Evolutionary conservation across 352 stramenopile genomes (phyloP).

Genomic region (Saprolegnia diclina): DNA sequence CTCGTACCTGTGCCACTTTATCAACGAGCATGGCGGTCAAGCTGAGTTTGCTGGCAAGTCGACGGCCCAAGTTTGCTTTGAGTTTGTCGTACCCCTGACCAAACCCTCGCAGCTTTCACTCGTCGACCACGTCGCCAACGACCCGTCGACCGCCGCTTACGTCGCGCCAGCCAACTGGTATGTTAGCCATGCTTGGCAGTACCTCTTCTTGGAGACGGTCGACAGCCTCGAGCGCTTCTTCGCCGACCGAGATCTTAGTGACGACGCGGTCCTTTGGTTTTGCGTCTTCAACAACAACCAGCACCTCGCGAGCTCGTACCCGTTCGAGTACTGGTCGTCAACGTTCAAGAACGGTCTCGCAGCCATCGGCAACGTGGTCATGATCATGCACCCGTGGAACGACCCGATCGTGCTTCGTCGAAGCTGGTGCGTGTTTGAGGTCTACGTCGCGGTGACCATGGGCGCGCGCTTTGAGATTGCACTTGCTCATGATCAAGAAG

Average conservation of each 20-base stretch:
- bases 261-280: neutral
- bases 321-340: neutral
- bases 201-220: neutral
- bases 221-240: neutral
- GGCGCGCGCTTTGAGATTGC: too few species aligned
- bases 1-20: neutral
- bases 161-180: conserved; percentile 4
- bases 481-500: too few species aligned
- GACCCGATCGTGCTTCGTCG: neutral
- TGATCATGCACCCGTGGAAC: neutral
- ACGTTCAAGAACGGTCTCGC: neutral
- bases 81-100: neutral
- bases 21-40: neutral
- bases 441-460: too few species aligned
- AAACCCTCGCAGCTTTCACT: neutral
- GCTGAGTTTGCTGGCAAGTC: neutral
- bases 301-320: neutral
- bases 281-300: conserved; percentile 1
- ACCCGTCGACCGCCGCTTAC: too few species aligned
- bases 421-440: neutral
- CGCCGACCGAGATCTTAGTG: too few species aligned
- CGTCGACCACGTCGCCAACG: neutral
- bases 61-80: neutral
- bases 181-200: neutral
- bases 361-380: conserved; percentile 2